These are phyloP conservation scores for Mastigamoeba balamuthi DNA, from an alignment of 78 protist species.

Conservation along the genomic window DNA sequence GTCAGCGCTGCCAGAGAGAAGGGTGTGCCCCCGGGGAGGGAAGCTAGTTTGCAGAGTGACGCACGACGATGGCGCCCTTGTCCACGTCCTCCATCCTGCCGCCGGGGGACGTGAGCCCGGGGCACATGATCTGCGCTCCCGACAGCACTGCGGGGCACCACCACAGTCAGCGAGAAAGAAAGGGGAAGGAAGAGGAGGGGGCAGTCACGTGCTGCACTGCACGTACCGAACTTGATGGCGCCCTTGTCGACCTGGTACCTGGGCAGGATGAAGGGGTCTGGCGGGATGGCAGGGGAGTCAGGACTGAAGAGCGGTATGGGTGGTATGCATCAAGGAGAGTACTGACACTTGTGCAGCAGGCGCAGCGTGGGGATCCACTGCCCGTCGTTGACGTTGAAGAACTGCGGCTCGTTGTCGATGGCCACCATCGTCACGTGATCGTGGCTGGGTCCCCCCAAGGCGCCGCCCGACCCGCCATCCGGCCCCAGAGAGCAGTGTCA, in stretches of 20 bases:
- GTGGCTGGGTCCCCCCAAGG: not conserved
- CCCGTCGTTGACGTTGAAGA: slow-evolving; percentile 53
- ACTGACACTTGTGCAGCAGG: slow-evolving; percentile 51
- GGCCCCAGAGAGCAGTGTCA: no score
- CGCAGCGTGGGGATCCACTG: slow-evolving; percentile 54
- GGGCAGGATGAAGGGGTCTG: slow-evolving; percentile 51
- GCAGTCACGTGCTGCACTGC: no score
- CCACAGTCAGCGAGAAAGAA: not conserved
- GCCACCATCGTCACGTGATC: slow-evolving; percentile 3
- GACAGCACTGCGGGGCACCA: not conserved
- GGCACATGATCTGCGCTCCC: slow-evolving; percentile 75
- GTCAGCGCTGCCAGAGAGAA: no score
- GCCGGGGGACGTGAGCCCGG: slow-evolving; percentile 66
- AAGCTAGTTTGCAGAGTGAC: no score
- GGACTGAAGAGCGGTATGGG: no score
- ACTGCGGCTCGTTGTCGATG: slow-evolving; percentile 10
- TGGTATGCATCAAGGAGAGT: not conserved
- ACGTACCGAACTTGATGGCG: slow-evolving; percentile 38
- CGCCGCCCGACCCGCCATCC: no score
- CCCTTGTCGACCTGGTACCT: slow-evolving; percentile 47
- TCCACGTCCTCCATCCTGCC: slow-evolving; percentile 17
- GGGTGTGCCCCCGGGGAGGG: not conserved
- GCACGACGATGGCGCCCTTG: not conserved
- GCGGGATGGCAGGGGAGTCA: not conserved
- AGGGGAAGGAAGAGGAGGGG: no score